Percentiles rank a stretch among this genome's conserved stretches.
phyloP scores from a whole-genome alignment of 2,329 filamentous ascomycete species.

The Colletotrichum sp. region DNA sequence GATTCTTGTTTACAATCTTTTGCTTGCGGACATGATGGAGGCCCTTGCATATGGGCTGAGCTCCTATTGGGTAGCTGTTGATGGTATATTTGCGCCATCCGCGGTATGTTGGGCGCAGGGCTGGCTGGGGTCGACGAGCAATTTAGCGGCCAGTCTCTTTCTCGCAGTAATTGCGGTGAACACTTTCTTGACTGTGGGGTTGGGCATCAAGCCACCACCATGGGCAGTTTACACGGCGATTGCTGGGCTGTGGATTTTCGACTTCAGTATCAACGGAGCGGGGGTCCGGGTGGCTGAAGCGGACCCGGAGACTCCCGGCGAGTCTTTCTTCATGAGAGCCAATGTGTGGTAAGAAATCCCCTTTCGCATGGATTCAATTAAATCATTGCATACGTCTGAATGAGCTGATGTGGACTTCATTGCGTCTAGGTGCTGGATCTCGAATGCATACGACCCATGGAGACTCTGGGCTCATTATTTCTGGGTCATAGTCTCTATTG shows the following conservation, averaged over 20 bases:
- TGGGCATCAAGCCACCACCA: constrained; percentile 51
- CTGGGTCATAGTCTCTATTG: constrained; percentile 58
- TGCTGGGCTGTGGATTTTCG: constrained; percentile 53
- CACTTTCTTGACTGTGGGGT: constrained; percentile 59
- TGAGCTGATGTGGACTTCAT: neutral
- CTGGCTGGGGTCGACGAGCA: constrained; percentile 62
- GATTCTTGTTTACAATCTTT: constrained; percentile 63
- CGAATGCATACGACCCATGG: constrained; percentile 52
- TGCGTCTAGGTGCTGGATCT: constrained; percentile 62
- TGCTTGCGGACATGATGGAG: constrained; percentile 64
- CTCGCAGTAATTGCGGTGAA: constrained; percentile 62
- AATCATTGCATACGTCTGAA: neutral
- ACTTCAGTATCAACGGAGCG: constrained; percentile 2
- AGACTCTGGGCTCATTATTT: constrained; percentile 67
- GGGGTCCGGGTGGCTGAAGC: neutral
- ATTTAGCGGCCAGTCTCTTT: constrained; percentile 61
- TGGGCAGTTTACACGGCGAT: constrained; percentile 47
- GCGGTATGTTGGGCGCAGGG: constrained; percentile 58
- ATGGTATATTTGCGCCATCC: constrained; percentile 53
- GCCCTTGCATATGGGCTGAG: constrained; percentile 60
- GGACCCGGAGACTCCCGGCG: neutral
- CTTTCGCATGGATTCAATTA: fast-evolving
- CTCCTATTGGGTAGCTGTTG: constrained; percentile 50
- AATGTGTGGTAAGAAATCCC: neutral
- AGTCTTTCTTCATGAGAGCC: constrained; percentile 17